Conservation (phyloP, 1,284 basidiomycete species). For the Irpex sp. region DNA sequence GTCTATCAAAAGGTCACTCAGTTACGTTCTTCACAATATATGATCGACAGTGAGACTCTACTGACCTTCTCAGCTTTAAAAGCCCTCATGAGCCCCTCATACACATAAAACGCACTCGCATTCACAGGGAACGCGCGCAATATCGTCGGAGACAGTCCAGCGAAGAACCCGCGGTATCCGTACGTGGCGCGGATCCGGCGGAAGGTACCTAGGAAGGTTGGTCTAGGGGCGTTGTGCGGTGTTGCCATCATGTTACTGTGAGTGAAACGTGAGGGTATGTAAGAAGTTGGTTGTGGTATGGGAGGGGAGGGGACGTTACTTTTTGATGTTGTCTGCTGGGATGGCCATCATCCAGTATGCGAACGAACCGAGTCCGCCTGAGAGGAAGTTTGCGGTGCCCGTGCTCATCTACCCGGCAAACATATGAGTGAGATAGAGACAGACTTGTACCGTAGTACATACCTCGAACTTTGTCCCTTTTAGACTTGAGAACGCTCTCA, state of each 20-base stretch:
- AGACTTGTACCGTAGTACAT: background rate
- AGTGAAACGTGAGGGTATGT: too few relatives aligned
- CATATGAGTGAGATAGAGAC: too few relatives aligned
- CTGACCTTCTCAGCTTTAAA: conserved; percentile 64
- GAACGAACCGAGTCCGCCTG: conserved; percentile 64
- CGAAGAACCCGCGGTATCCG: conserved; percentile 58
- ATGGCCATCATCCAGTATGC: conserved; percentile 69
- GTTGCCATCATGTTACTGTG: conserved; percentile 60
- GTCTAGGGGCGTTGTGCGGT: conserved; percentile 38
- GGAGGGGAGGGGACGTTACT: conserved; percentile 38
- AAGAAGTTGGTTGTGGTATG: background rate
- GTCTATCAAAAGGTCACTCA: background rate
- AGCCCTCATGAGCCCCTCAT: conserved; percentile 62
- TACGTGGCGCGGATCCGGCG: conserved; percentile 46
- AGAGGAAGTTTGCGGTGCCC: conserved; percentile 63
- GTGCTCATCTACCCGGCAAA: conserved; percentile 46
- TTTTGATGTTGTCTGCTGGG: conserved; percentile 77
- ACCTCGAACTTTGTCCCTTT: conserved; percentile 56
- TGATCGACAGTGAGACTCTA: background rate
- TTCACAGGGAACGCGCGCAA: conserved; percentile 72
- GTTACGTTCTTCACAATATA: background rate
- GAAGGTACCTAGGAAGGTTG: conserved; percentile 45
- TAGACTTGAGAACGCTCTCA: conserved; percentile 51
- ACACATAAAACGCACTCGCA: conserved; percentile 69
- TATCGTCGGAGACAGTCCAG: conserved; percentile 56